phyloP scores from a whole-genome alignment of 202 grass and related monocot genomes.

The Thinopyrum obtusiflorum region DNA sequence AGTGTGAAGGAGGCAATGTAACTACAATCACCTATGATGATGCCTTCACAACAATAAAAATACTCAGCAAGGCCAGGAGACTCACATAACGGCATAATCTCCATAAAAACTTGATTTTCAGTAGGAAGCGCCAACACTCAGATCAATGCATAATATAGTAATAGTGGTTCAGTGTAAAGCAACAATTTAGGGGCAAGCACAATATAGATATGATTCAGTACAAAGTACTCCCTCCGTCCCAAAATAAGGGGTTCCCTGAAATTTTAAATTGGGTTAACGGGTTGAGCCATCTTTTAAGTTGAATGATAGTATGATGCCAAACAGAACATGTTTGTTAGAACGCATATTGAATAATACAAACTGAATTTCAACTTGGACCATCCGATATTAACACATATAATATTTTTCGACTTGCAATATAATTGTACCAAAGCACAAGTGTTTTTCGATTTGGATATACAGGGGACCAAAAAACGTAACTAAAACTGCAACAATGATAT shows the following conservation, averaged over 20 bases:
- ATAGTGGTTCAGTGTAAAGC: too few species aligned
- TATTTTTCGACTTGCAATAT: not conserved
- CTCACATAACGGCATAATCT: too few species aligned
- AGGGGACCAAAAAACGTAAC: not conserved
- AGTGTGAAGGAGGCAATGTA: too few species aligned
- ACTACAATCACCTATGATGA: too few species aligned
- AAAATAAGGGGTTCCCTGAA: slow-evolving; percentile 36
- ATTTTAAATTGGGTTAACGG: not conserved
- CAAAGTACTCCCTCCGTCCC: too few species aligned
- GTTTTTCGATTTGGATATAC: slow-evolving; percentile 1
- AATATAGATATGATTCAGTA: too few species aligned
- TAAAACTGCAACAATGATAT: not conserved
- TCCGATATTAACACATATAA: not conserved
- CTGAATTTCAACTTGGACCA: not conserved
- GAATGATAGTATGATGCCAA: slow-evolving; percentile 5
- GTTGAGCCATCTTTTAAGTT: not conserved
- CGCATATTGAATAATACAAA: not conserved
- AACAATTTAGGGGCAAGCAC: too few species aligned
- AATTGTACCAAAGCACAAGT: not conserved
- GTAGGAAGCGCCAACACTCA: too few species aligned
- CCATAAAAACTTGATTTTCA: too few species aligned
- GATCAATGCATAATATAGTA: too few species aligned
- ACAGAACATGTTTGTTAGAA: not conserved
- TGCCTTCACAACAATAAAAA: too few species aligned
- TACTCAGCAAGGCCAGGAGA: too few species aligned